These are phyloP conservation scores for Trichopus zeylanicus DNA, from an alignment of 116 monocot genomes.

Conservation along the genomic window DNA sequence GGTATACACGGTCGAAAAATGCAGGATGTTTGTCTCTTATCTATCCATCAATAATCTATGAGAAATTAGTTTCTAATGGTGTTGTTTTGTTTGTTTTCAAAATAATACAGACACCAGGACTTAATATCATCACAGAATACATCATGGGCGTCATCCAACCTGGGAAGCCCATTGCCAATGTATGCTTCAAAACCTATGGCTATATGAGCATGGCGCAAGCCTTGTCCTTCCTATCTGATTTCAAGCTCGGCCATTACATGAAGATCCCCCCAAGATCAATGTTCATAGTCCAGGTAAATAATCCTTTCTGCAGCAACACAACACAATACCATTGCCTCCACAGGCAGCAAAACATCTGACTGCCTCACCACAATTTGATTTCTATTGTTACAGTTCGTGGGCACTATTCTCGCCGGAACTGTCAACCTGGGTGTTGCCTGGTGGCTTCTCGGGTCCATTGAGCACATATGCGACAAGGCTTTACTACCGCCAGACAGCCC, in stretches of 20 bases:
- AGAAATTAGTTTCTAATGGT: neutral
- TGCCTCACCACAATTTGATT: no score
- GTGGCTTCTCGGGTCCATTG: slow-evolving; percentile 79
- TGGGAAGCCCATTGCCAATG: slow-evolving; percentile 78
- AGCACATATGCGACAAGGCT: slow-evolving; percentile 56
- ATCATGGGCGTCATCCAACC: slow-evolving; percentile 73
- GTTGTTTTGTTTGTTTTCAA: neutral
- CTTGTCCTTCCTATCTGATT: slow-evolving; percentile 75
- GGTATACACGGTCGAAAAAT: slow-evolving; percentile 17
- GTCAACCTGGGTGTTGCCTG: slow-evolving; percentile 58
- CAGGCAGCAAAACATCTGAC: neutral
- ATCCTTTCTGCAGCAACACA: neutral
- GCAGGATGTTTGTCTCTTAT: no score
- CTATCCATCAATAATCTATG: neutral
- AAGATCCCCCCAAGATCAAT: slow-evolving; percentile 95
- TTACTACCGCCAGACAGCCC: slow-evolving; percentile 67
- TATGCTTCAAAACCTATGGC: slow-evolving; percentile 90
- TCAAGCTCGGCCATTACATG: slow-evolving; percentile 98
- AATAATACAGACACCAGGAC: slow-evolving; percentile 54
- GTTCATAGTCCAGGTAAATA: slow-evolving; percentile 78
- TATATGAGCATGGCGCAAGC: slow-evolving; percentile 98
- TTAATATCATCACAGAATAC: slow-evolving; percentile 92
- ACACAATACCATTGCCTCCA: neutral
- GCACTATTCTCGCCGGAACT: slow-evolving; percentile 75
- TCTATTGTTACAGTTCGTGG: slow-evolving; percentile 40